These are phyloP conservation scores for Geranium incanum DNA, from an alignment of 441 rosid genomes.

Conservation along the genomic window DNA sequence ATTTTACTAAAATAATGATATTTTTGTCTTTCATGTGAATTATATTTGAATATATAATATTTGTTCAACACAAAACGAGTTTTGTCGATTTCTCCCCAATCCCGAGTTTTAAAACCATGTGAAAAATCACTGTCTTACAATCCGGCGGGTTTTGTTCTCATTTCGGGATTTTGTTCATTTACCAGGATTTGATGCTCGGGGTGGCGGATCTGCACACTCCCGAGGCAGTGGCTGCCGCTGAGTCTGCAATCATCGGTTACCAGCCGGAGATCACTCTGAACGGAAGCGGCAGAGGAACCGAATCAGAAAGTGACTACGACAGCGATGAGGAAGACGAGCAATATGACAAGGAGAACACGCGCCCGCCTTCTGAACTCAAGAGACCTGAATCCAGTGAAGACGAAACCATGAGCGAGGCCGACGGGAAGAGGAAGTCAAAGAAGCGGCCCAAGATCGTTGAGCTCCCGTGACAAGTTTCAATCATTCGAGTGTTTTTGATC, in stretches of 20 bases:
- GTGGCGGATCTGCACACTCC: slow-evolving; percentile 80
- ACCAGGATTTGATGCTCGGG: slow-evolving; percentile 11
- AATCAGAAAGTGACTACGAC: slow-evolving; percentile 33
- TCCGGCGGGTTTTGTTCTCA: not conserved
- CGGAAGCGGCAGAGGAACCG: slow-evolving; percentile 29
- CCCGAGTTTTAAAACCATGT: too few species aligned
- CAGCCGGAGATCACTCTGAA: slow-evolving; percentile 28
- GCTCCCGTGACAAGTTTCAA: slow-evolving; percentile 27
- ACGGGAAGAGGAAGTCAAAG: slow-evolving; percentile 22
- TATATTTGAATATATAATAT: too few species aligned
- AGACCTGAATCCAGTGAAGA: slow-evolving; percentile 19
- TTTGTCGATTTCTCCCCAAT: too few species aligned
- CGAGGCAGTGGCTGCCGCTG: slow-evolving; percentile 70
- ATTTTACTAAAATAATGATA: too few species aligned
- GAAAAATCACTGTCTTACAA: slow-evolving; percentile 1
- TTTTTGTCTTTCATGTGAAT: too few species aligned
- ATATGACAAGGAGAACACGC: slow-evolving; percentile 6
- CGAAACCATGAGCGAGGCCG: slow-evolving; percentile 12
- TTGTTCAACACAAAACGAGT: too few species aligned
- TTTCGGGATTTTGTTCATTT: not conserved
- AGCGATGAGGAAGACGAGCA: slow-evolving; percentile 19
- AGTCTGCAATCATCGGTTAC: slow-evolving; percentile 44
- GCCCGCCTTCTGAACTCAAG: slow-evolving; percentile 11
- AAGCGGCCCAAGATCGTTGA: slow-evolving; percentile 42
- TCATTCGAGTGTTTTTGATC: not conserved